Conservation (phyloP, 1,139 yeast species). For the Yamadazyma blattariae region DNA sequence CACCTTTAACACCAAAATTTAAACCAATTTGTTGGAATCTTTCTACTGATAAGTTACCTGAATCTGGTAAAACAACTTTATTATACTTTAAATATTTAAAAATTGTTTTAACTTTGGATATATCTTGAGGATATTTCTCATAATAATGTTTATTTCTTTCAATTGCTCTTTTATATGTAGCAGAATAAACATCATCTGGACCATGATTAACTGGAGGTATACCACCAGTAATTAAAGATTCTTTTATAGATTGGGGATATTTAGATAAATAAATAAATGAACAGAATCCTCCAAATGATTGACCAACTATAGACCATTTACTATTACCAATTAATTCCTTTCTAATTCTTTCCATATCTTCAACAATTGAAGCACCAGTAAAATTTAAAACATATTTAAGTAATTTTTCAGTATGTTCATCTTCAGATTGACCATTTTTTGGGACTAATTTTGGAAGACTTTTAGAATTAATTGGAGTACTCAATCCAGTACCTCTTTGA, state of each 20-base stretch:
- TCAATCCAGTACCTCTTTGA: constrained; percentile 59
- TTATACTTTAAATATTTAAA: constrained; percentile 28
- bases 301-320: constrained; percentile 55
- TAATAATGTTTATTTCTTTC: constrained; percentile 50
- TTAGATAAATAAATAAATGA: constrained; percentile 48
- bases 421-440: constrained; percentile 15
- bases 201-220: constrained; percentile 47
- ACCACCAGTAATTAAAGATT: constrained; percentile 53
- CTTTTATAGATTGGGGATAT: constrained; percentile 36
- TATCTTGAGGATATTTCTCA: constrained; percentile 47
- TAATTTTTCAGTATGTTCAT: constrained; percentile 20
- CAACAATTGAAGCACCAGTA: constrained; percentile 51
- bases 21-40: constrained; percentile 54
- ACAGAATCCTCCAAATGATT: constrained; percentile 58
- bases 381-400: constrained; percentile 40
- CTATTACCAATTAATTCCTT: constrained; percentile 26
- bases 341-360: constrained; percentile 49
- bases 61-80: constrained; percentile 41
- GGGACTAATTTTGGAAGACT: constrained; percentile 22
- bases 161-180: constrained; percentile 43
- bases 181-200: constrained; percentile 46
- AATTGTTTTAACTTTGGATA: constrained; percentile 32
- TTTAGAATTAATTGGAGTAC: constrained; percentile 40
- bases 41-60: constrained; percentile 47
- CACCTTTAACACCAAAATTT: constrained; percentile 49